A percentile compares a stretch with the other conserved stretches of the same genome.
Conservation (phyloP, 140 eudicot species). For the Anethum foeniculum region DNA sequence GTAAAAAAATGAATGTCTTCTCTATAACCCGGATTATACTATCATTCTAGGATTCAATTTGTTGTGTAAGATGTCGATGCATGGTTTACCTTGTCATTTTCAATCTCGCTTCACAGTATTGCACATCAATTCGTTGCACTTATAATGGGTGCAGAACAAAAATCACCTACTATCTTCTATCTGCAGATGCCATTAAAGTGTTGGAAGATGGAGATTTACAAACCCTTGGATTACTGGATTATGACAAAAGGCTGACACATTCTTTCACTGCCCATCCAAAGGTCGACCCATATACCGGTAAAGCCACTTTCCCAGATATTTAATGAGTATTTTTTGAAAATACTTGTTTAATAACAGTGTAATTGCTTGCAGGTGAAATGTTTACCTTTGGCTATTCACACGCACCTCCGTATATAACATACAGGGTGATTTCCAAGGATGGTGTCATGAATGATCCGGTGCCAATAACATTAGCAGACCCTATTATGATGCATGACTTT, state of each 20-base stretch:
- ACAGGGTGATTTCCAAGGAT: slow-evolving; percentile 82
- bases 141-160: not conserved
- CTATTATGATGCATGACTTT: slow-evolving; percentile 96
- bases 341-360: not conserved
- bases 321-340: not conserved
- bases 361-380: slow-evolving; percentile 73
- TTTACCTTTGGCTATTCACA: slow-evolving; percentile 87
- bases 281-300: slow-evolving; percentile 92
- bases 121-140: not conserved
- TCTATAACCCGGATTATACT: not conserved
- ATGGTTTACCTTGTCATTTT: not conserved
- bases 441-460: slow-evolving; percentile 94
- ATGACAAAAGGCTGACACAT: slow-evolving; percentile 85
- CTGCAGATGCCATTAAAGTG: slow-evolving; percentile 73
- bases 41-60: not conserved
- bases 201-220: slow-evolving; percentile 97
- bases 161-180: not conserved
- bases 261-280: slow-evolving; percentile 96
- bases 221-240: slow-evolving; percentile 91
- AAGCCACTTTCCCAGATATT: not conserved
- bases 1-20: not conserved
- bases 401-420: slow-evolving; percentile 67
- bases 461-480: slow-evolving; percentile 69
- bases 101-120: not conserved
- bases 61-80: not conserved